Evolutionary conservation across 1,284 basidiomycete species (phyloP), one percentile per base, ranked within the genome.

Genomic region (Papiliotrema fonsecae): DNA sequence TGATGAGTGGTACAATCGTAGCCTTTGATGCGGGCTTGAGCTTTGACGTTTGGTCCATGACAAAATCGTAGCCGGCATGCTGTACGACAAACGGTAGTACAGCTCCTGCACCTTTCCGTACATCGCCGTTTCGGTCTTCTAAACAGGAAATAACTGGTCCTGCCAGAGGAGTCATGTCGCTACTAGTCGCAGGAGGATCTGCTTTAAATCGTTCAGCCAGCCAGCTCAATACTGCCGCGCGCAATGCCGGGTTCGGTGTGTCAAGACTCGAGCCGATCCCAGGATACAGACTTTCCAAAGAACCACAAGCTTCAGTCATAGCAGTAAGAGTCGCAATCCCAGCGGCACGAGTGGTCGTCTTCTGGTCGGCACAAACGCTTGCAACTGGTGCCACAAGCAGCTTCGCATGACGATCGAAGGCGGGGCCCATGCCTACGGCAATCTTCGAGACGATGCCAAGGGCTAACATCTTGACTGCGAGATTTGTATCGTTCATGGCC

Each of bases 11-110:
- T 7, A 88, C 74, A 4, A 92, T 90, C 14, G 86, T 86, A 32
- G 82, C 78, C 52, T 85, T 84, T 11, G 93, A 96, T 0, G 96
- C 96, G 16, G 94, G 86, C 71, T 98, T 98, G 53, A 98, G 78
- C 1, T 83, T 82, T 52, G 80, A 84, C 3, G 91, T 87, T 70
- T 92, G 85, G 41, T 88, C 85, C 76, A 96, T 78, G 41, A 98
- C 85, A 60, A 82, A 83, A 58, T 93, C 88, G 67, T 83, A 90
- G 1, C 96, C 92, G 21, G 83, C 83, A 42, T 77, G 83, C 9
- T 79, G 75, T 42, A 98, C 85, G 45, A 99, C 76, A 42, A 78
- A 77, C 0, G 92, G 91, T 19, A 99, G 73, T 19, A 94, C 72
- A 2, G 84, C 83, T 56, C 88, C 85, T 1, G 93, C 90, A 10